phyloP scores from a whole-genome alignment of 2,329 filamentous ascomycete species.

The Penicillium sp. region DNA sequence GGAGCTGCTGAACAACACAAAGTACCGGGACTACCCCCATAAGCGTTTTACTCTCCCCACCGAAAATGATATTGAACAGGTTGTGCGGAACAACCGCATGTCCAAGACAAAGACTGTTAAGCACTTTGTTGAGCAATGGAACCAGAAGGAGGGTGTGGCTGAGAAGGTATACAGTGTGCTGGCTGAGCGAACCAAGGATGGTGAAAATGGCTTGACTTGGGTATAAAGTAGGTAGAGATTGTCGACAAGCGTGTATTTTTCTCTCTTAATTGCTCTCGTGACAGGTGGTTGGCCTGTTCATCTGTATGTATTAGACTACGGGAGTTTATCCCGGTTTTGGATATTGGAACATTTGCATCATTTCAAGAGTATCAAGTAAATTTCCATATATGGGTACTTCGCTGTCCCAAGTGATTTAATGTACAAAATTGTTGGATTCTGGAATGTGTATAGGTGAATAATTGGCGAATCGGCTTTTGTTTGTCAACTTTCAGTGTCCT shows the following conservation, averaged over 20 bases:
- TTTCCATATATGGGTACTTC: background rate
- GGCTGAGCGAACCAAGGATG: constrained; percentile 58
- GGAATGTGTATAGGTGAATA: background rate
- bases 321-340: constrained; percentile 14
- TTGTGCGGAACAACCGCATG: constrained; percentile 44
- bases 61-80: constrained; percentile 57
- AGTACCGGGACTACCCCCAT: constrained; percentile 75
- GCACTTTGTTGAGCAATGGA: constrained; percentile 60
- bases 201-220: constrained; percentile 43
- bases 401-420: background rate
- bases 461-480: background rate
- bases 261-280: constrained; percentile 5
- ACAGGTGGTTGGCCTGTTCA: background rate
- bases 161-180: constrained; percentile 70
- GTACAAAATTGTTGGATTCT: background rate
- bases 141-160: constrained; percentile 67
- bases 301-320: constrained; percentile 20
- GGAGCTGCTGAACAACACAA: constrained; percentile 58
- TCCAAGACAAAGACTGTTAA: constrained; percentile 57
- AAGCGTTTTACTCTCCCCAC: constrained; percentile 67
- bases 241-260: constrained; percentile 25
- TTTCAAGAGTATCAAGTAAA: background rate
- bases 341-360: constrained; percentile 6
- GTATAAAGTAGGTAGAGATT: constrained; percentile 11
- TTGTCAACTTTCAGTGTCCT: background rate